Percentiles rank a stretch among this genome's conserved stretches.
phyloP scores from a whole-genome alignment of 768 basidiomycete genomes.

The Ramaria sp. region DNA sequence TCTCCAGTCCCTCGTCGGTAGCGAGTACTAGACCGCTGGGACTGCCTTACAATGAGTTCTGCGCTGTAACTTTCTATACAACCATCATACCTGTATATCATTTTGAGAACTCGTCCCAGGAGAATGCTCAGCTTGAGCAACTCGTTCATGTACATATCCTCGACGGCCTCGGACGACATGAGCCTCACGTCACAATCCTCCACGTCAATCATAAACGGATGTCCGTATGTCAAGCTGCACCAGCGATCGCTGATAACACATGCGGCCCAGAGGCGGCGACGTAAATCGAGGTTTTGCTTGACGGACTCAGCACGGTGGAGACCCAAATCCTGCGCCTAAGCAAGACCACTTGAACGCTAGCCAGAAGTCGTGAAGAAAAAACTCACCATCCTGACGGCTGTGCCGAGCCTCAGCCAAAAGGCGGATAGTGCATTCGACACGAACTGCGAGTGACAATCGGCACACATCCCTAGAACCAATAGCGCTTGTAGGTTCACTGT shows the following conservation, averaged over 20 bases:
- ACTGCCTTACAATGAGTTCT: conserved; percentile 24
- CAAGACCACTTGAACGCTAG: not conserved
- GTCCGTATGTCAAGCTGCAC: conserved; percentile 83
- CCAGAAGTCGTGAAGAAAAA: conserved; percentile 12
- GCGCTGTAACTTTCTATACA: not conserved
- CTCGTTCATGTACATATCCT: conserved; percentile 78
- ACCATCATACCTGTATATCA: conserved; percentile 69
- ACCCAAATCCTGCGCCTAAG: conserved; percentile 90
- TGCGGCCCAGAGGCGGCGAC: conserved; percentile 86
- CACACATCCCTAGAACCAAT: conserved; percentile 77
- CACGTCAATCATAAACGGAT: conserved; percentile 93
- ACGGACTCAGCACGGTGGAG: conserved; percentile 86
- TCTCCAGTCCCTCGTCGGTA: conserved; percentile 65
- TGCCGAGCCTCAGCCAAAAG: conserved; percentile 76
- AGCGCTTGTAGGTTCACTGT: conserved; percentile 83
- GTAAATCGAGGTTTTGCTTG: conserved; percentile 73
- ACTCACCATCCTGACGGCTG: conserved; percentile 83
- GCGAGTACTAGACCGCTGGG: conserved; percentile 82
- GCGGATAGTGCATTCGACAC: conserved; percentile 81
- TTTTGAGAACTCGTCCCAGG: conserved; percentile 84
- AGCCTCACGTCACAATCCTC: conserved; percentile 93
- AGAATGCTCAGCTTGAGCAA: conserved; percentile 87
- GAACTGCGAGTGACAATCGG: conserved; percentile 84
- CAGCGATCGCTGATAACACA: conserved; percentile 94
- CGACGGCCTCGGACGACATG: conserved; percentile 76